Conservation (phyloP, 768 basidiomycete genomes). For the Brasilioporus rufonigricans region DNA sequence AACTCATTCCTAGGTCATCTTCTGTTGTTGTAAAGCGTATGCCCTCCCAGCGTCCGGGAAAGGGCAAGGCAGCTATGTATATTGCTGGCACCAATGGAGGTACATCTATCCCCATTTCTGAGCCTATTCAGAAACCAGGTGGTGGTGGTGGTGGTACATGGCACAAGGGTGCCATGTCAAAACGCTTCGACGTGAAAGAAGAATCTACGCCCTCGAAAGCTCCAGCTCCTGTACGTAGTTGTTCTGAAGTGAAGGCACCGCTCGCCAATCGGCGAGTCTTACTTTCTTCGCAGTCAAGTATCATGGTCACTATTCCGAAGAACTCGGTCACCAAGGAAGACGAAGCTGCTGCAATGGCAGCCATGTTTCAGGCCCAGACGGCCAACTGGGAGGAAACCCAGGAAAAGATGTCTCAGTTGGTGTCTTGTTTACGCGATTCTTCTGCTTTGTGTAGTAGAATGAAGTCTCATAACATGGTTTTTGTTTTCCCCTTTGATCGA, state of each 20-base stretch:
- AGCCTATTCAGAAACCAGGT: conserved; percentile 40
- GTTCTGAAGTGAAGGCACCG: conserved; percentile 23
- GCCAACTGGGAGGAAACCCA: conserved; percentile 98
- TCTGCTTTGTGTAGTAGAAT: conserved; percentile 64
- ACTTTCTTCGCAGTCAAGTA: conserved; percentile 35
- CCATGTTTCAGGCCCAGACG: conserved; percentile 94
- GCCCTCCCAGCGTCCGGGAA: conserved; percentile 77
- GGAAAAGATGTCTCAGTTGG: conserved; percentile 99
- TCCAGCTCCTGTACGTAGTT: conserved; percentile 31
- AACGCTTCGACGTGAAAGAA: conserved; percentile 86
- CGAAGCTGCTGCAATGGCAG: conserved; percentile 94
- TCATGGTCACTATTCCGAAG: conserved; percentile 35
- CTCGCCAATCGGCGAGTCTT: conserved; percentile 25
- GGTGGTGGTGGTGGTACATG: conserved; percentile 43
- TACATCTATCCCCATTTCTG: conserved; percentile 46
- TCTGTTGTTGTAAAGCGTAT: conserved; percentile 92
- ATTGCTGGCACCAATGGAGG: conserved; percentile 47
- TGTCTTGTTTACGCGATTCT: conserved; percentile 57
- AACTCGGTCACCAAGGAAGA: conserved; percentile 58
- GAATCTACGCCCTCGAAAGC: conserved; percentile 38
- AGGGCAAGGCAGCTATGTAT: conserved; percentile 80
- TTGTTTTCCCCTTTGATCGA: conserved; percentile 35
- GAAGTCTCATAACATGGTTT: conserved; percentile 69
- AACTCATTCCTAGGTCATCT: conserved; percentile 91
- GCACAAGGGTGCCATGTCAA: conserved; percentile 79